Conservation (phyloP, 2,329 filamentous ascomycete genomes). For the Monosporascus sp. region DNA sequence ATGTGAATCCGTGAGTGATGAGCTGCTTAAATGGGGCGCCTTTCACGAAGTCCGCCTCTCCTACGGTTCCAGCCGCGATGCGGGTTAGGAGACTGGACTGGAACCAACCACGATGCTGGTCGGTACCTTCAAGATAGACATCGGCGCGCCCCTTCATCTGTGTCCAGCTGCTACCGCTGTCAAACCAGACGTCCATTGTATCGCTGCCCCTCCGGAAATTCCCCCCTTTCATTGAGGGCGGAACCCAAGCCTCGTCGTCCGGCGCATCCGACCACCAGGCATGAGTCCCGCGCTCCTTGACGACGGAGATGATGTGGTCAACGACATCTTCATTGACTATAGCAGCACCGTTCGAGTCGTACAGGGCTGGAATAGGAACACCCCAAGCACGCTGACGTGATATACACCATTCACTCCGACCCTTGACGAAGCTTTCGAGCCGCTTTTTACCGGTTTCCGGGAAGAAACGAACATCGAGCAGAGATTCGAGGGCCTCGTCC, state of each 20-base stretch:
- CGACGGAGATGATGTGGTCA: conserved; percentile 75
- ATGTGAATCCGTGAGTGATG: conserved; percentile 93
- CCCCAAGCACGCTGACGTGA: conserved; percentile 95
- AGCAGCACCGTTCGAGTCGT: conserved; percentile 65
- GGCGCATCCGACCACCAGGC: conserved; percentile 86
- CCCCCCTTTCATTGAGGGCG: conserved; percentile 51
- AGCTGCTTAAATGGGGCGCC: conserved; percentile 75
- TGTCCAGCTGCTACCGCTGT: conserved; percentile 92
- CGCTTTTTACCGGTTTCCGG: conserved; percentile 69
- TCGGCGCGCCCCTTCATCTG: conserved; percentile 59
- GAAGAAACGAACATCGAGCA: conserved; percentile 71
- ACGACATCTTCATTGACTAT: conserved; percentile 77
- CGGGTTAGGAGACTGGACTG: conserved; percentile 91
- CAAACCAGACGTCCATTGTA: conserved; percentile 99
- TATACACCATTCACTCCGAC: conserved; percentile 95
- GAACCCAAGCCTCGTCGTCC: conserved; percentile 74
- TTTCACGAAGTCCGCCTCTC: conserved; percentile 27
- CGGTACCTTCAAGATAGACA: conserved; percentile 87
- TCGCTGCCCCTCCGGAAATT: conserved; percentile 73
- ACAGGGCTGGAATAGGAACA: conserved; percentile 89
- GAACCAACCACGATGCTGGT: conserved; percentile 98
- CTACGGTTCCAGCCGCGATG: conserved; percentile 56
- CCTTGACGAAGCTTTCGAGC: conserved; percentile 79
- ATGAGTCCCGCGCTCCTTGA: conserved; percentile 75
- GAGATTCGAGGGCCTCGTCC: conserved; percentile 60